phyloP scores from a whole-genome alignment of 306 rosid species.

The Styphnolobium japonicum region DNA sequence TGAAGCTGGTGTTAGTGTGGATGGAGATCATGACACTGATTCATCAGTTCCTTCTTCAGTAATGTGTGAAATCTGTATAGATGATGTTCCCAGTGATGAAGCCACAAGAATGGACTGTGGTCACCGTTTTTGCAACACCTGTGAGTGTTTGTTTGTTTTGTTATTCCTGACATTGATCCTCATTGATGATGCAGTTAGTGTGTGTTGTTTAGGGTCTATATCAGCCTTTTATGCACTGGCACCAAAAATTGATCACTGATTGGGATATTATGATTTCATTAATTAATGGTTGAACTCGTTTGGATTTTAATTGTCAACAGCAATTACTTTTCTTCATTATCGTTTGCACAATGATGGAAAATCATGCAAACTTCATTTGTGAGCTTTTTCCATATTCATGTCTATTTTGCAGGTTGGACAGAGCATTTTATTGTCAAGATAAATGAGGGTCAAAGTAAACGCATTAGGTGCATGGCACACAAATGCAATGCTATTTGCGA shows the following conservation, averaged over 20 bases:
- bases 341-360: background rate
- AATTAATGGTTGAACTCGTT: background rate
- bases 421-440: constrained; percentile 85
- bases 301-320: background rate
- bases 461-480: constrained; percentile 88
- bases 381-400: background rate
- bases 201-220: background rate
- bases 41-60: constrained; percentile 31
- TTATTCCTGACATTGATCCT: background rate
- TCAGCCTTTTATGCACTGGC: background rate
- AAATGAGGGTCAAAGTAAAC: constrained; percentile 95
- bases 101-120: constrained; percentile 89
- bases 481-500: constrained; percentile 89
- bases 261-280: background rate
- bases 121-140: constrained; percentile 85
- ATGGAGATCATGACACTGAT: constrained; percentile 37
- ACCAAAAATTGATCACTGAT: background rate
- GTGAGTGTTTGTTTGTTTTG: constrained; percentile 49
- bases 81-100: constrained; percentile 57
- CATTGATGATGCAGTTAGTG: background rate
- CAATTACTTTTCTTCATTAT: background rate
- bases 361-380: background rate
- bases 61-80: constrained; percentile 77
- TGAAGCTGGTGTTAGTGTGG: constrained; percentile 77
- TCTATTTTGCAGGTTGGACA: constrained; percentile 68